Evolutionary conservation across 305 asterid species (phyloP).

Genomic region (Fraxinus angustifolia): DNA sequence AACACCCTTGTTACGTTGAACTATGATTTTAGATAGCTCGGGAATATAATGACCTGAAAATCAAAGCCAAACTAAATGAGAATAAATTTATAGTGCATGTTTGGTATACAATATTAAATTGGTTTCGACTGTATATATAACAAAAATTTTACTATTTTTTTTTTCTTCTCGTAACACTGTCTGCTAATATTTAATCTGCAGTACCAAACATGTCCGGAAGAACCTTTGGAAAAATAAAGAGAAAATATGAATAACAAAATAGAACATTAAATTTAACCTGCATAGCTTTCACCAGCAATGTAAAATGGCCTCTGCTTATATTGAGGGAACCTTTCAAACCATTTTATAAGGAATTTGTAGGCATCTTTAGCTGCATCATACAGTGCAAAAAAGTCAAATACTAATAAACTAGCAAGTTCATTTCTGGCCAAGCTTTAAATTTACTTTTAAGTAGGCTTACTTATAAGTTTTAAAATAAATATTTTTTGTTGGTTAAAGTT

Average conservation of each 20-base stretch:
- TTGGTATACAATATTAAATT: neutral
- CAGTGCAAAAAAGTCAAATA: neutral
- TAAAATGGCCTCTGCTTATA: slow-evolving; percentile 41
- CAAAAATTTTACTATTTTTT: neutral
- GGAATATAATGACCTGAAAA: slow-evolving; percentile 58
- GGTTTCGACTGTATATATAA: neutral
- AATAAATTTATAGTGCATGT: neutral
- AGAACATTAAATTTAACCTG: slow-evolving; percentile 34
- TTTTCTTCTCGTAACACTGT: neutral
- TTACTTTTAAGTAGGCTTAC: neutral
- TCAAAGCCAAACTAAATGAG: neutral
- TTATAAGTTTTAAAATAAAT: neutral
- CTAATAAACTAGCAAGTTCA: neutral
- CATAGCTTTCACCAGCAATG: slow-evolving; percentile 63
- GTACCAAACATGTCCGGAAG: neutral
- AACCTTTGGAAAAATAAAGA: neutral
- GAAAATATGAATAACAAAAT: slow-evolving; percentile 4
- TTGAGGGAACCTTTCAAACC: slow-evolving; percentile 55
- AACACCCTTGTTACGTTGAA: slow-evolving; percentile 35
- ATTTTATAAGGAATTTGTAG: slow-evolving; percentile 39
- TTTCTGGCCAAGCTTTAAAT: neutral
- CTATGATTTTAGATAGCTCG: slow-evolving; percentile 47
- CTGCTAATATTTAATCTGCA: neutral
- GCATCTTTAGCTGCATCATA: slow-evolving; percentile 42
- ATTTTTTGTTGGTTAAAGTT: neutral